phyloP scores from a whole-genome alignment of 179 eudicot genomes.

The Spinacia oleracea region DNA sequence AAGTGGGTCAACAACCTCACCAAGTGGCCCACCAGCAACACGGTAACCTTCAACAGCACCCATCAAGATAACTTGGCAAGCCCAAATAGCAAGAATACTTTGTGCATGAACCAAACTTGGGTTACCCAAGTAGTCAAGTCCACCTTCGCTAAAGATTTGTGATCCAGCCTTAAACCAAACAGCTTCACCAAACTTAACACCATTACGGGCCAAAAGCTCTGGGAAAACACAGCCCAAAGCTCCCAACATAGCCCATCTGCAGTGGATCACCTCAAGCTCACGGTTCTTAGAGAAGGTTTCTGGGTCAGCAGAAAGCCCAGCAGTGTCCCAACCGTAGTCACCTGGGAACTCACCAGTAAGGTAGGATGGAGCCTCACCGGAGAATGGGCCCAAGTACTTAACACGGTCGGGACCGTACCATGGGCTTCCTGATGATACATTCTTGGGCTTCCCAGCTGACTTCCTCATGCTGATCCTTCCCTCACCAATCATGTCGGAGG shows the following conservation, averaged over 20 bases:
- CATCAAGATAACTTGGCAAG: constrained; percentile 19
- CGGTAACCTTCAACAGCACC: constrained; percentile 45
- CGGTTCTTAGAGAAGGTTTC: constrained; percentile 27
- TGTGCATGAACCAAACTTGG: constrained; percentile 43
- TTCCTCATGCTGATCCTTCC: constrained; percentile 59
- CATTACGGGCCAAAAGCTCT: constrained; percentile 26
- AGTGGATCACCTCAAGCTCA: constrained; percentile 34
- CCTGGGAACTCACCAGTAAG: constrained; percentile 70
- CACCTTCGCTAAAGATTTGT: constrained; percentile 42
- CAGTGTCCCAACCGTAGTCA: constrained; percentile 47
- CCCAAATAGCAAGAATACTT: constrained; percentile 41
- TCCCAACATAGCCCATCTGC: constrained; percentile 44
- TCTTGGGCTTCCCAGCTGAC: constrained; percentile 30
- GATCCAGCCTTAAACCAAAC: constrained; percentile 47
- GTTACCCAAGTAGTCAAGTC: constrained; percentile 45
- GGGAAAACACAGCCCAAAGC: constrained; percentile 45
- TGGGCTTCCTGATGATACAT: constrained; percentile 46
- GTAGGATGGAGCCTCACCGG: constrained; percentile 37
- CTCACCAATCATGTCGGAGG: constrained; percentile 36
- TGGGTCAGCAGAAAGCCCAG: constrained; percentile 40
- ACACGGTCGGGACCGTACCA: constrained; percentile 28
- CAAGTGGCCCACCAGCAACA: constrained; percentile 57
- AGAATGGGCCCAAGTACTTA: too few species aligned
- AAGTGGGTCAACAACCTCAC: constrained; percentile 62
- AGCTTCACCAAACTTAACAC: constrained; percentile 32